phyloP scores from a whole-genome alignment of 768 basidiomycete genomes.

The Stropharia rugosoannulata region DNA sequence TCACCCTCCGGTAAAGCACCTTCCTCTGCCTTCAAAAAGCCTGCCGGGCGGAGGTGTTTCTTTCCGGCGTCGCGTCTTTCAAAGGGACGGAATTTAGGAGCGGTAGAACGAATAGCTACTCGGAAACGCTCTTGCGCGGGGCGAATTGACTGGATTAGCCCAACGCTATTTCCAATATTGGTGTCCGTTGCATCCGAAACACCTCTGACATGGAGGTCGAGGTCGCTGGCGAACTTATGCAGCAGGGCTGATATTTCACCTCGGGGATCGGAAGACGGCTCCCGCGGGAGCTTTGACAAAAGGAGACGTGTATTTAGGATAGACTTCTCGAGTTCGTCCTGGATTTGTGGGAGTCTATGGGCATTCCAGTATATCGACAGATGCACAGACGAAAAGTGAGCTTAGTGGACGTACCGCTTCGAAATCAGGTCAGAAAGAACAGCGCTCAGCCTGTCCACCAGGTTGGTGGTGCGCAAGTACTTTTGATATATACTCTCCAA shows the following conservation, averaged over 20 bases:
- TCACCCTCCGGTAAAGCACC: slow-evolving; percentile 22
- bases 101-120: slow-evolving; percentile 45
- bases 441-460: slow-evolving; percentile 56
- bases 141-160: slow-evolving; percentile 56
- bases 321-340: slow-evolving; percentile 50
- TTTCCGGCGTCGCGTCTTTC: slow-evolving; percentile 13
- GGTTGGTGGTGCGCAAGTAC: slow-evolving; percentile 54
- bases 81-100: slow-evolving; percentile 60
- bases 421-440: slow-evolving; percentile 64
- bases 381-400: slow-evolving; percentile 23
- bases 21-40: slow-evolving; percentile 20
- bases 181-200: slow-evolving; percentile 37
- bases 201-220: slow-evolving; percentile 49
- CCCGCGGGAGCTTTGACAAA: slow-evolving; percentile 38
- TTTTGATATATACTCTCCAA: slow-evolving; percentile 49
- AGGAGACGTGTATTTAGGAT: slow-evolving; percentile 36
- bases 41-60: slow-evolving; percentile 12
- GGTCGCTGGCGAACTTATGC: slow-evolving; percentile 42
- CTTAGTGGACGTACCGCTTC: slow-evolving; percentile 42
- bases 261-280: slow-evolving; percentile 54
- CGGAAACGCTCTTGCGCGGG: slow-evolving; percentile 49
- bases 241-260: slow-evolving; percentile 55
- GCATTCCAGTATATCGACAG: slow-evolving; percentile 16
- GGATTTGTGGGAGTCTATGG: slow-evolving; percentile 59
- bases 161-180: slow-evolving; percentile 17